Evolutionary conservation across 805 yeast genomes (phyloP).

Genomic region (Nematodospora valgi): DNA sequence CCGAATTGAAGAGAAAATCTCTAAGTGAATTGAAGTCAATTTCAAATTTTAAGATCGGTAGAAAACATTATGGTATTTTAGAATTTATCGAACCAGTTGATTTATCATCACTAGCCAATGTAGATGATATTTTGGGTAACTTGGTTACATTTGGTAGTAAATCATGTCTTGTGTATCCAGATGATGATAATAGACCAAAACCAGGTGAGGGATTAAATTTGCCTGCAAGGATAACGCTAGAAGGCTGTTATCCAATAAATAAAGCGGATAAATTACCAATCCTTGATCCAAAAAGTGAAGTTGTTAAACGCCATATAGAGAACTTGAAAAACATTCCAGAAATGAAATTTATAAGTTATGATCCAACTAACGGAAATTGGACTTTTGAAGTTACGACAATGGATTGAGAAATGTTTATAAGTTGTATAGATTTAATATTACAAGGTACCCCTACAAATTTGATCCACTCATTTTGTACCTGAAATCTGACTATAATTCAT

Average conservation of each 20-base stretch:
- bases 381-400: slow-evolving; percentile 49
- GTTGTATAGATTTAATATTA: background rate
- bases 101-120: slow-evolving; percentile 59
- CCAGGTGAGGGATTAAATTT: slow-evolving; percentile 82
- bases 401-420: slow-evolving; percentile 5
- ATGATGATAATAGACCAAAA: slow-evolving; percentile 56
- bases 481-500: too few species aligned
- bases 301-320: slow-evolving; percentile 64
- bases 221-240: slow-evolving; percentile 67
- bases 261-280: slow-evolving; percentile 70
- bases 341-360: slow-evolving; percentile 70
- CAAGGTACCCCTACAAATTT: too few species aligned
- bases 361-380: slow-evolving; percentile 73
- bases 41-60: slow-evolving; percentile 68
- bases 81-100: slow-evolving; percentile 83
- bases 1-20: slow-evolving; percentile 56
- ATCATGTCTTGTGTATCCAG: slow-evolving; percentile 71
- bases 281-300: slow-evolving; percentile 71
- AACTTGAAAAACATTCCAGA: slow-evolving; percentile 59
- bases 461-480: too few species aligned
- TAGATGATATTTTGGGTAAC: slow-evolving; percentile 63
- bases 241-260: slow-evolving; percentile 77
- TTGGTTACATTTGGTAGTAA: slow-evolving; percentile 59
- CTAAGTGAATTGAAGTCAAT: slow-evolving; percentile 64
- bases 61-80: slow-evolving; percentile 71